These are phyloP conservation scores for Hibiscus tridactylites DNA, from an alignment of 345 rosid species.

Conservation along the genomic window DNA sequence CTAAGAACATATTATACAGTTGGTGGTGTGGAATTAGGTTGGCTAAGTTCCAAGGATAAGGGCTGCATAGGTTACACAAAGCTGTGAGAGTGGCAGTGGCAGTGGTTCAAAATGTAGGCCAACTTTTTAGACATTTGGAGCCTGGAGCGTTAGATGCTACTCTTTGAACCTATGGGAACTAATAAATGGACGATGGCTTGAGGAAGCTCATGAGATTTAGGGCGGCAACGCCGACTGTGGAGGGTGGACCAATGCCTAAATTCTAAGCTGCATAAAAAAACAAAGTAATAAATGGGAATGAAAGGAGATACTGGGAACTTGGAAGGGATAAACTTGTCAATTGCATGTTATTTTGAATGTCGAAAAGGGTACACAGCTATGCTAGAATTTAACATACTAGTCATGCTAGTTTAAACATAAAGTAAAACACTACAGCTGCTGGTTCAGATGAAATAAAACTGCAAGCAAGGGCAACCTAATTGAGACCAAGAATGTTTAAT, in stretches of 20 bases:
- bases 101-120: not conserved
- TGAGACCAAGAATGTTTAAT: no score
- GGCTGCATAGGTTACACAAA: not conserved
- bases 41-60: not conserved
- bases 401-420: no score
- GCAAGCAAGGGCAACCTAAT: no score
- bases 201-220: not conserved
- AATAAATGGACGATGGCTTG: not conserved
- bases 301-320: not conserved
- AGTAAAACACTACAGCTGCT: not conserved
- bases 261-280: not conserved
- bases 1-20: not conserved
- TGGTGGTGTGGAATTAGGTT: not conserved
- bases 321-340: not conserved
- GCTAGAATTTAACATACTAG: no score
- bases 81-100: not conserved
- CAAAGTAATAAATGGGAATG: not conserved
- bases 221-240: not conserved
- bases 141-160: not conserved
- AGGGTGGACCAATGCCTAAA: not conserved
- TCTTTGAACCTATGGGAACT: not conserved
- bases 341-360: not conserved
- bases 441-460: no score
- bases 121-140: not conserved
- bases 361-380: not conserved